Base-by-base conservation (phyloP, 441 rosid genomes). In the Macaranga tanarius region DNA sequence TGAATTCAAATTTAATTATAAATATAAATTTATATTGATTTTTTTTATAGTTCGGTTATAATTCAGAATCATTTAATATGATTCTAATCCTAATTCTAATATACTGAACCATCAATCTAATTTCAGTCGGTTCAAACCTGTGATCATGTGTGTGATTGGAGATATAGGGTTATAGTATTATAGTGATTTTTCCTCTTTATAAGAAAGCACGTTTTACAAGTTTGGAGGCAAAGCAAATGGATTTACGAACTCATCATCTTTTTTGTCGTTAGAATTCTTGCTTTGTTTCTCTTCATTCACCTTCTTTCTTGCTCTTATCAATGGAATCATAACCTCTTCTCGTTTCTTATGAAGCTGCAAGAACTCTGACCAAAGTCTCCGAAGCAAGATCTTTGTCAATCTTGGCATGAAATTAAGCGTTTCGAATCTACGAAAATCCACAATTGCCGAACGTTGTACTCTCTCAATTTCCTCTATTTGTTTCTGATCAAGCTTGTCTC, bases 401-500 rank as follows among this genome's bases (percentile, higher is more conserved):
- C 73, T 72, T 15, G 88, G 90, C 78, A 80, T 83, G 50, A 79
- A 67, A 52, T 82, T 79, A 4, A 86, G 72, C 6, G 76, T 1
- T 40, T 20, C 72, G 62, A 76, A 81, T 19, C 58, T 65, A 5
- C 10, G 12, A 7, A 13, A 0, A 10, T 54, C 15, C 52, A 62
- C 2, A 3, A 83, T 25, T 44, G 8, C 0, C 0, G 62, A 12
- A 19, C 70, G 77, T 70, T 75, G 55, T 20, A 55, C 75, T 9
- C 60, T 16, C 67, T 78, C 73, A 1, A 86, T 68, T 58, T 78
- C 66, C 59, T 59, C 38, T 16, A 86, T 79, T 31, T 80, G 52
- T 0, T 71, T 51, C 44, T 70, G 19, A 23, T 59, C 71, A 16
- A 71, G 67, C 66, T 71, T 38, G 25, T 76, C 79, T 1, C 79